Percentiles rank a stretch among this genome's conserved stretches.
Conservation (phyloP, 352 stramenopile species). For the Phytophthora citricola region DNA sequence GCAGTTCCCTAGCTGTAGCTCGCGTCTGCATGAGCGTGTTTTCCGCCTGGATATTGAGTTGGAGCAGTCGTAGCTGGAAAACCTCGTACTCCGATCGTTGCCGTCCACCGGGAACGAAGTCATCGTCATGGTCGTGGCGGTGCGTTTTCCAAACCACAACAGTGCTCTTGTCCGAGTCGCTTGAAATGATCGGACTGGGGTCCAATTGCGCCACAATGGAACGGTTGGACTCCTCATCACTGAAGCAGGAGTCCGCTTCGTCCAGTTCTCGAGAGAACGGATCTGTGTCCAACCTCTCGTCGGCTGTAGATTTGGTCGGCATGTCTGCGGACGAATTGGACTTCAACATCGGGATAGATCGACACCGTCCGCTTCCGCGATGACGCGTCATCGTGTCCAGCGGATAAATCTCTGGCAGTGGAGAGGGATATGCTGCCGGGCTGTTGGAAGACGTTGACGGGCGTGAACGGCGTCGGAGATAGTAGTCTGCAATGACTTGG, state of each 20-base stretch:
- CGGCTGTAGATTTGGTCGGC: conserved; percentile 28
- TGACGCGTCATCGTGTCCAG: conserved; percentile 28
- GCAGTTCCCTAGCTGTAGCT: conserved; percentile 18
- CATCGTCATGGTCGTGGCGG: conserved; percentile 5
- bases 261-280: conserved; percentile 39
- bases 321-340: conserved; percentile 19
- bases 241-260: conserved; percentile 41
- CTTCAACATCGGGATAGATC: conserved; percentile 1
- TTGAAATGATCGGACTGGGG: conserved; percentile 18
- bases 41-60: conserved; percentile 29
- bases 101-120: conserved; percentile 23
- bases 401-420: conserved; percentile 6
- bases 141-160: conserved; percentile 21
- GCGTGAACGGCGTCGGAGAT: conserved; percentile 6
- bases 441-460: neutral
- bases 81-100: conserved; percentile 21
- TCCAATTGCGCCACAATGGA: conserved; percentile 27
- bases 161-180: conserved; percentile 23
- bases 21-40: conserved; percentile 27
- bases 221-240: conserved; percentile 28
- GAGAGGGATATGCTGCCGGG: conserved; percentile 9
- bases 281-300: conserved; percentile 31
- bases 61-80: conserved; percentile 22
- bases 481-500: conserved; percentile 38
- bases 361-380: conserved; percentile 4